These are phyloP conservation scores for Cercospora nicotianae DNA, from an alignment of 2,329 filamentous ascomycete genomes.

Conservation along the genomic window DNA sequence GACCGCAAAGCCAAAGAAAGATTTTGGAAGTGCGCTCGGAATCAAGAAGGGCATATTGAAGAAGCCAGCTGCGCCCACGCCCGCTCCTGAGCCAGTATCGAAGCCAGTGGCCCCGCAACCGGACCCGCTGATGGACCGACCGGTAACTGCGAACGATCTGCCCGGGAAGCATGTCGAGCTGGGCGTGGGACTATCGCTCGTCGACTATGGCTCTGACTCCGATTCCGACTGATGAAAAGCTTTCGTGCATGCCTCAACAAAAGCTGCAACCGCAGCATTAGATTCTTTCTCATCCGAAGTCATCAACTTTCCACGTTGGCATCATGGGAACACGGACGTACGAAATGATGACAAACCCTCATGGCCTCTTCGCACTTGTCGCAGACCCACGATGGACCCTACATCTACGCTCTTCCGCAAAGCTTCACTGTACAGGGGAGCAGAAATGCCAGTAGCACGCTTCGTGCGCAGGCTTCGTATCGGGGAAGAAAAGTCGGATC, in stretches of 20 bases:
- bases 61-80: constrained; percentile 53
- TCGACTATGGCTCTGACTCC: constrained; percentile 8
- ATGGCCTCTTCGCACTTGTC: not conserved
- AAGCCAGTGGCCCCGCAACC: not conserved
- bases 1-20: constrained; percentile 83
- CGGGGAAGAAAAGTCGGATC: not conserved
- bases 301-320: not conserved
- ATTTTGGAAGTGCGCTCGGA: constrained; percentile 70
- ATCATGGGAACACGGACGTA: not conserved
- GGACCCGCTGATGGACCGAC: not conserved
- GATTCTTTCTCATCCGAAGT: not conserved
- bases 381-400: not conserved
- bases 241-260: not conserved
- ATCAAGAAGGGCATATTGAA: constrained; percentile 97
- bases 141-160: constrained; percentile 1
- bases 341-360: not conserved
- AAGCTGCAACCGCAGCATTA: not conserved
- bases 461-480: not conserved
- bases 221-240: constrained; percentile 4
- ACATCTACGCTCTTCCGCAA: not conserved
- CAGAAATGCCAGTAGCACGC: not conserved
- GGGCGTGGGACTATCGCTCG: not conserved
- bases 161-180: constrained; percentile 7
- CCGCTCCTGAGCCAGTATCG: constrained; percentile 1
- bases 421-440: not conserved